Evolutionary conservation across 352 stramenopile genomes (phyloP), one percentile per base, ranked within the genome.

Genomic region (Globisporangium megalacanthum): DNA sequence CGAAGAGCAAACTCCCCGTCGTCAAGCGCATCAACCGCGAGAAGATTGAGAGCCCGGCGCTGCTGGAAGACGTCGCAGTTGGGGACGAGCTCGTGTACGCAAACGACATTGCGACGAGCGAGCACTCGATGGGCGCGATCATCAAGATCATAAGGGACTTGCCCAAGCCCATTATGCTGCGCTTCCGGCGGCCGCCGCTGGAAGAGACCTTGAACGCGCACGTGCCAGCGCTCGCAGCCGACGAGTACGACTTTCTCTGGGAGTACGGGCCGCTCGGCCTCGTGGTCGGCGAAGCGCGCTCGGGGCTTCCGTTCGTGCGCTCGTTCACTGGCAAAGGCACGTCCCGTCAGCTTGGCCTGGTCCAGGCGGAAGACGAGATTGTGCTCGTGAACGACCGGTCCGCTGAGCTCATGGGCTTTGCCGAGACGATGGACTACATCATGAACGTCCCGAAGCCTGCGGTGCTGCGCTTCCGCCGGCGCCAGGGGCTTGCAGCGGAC

Each of bases 191-290:
- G 4, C 25, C 25, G 45, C 78, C 76, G 2, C 52, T 91, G 25
- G 41, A 62, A 0, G 72, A 88, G 36, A 66, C 79, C 42, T 54
- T 83, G 46, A 58, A 79, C 17, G 78, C 73, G 11, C 65, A 80
- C 31, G 56, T 88, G 22, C 80, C 80, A 4, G 66, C 76, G 36
- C 39, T 92, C 6, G 49, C 51, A 6, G 71, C 84, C 29, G 75
- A 83, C 57, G 83, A 94, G 55, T 94, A 91, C 68, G 83, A 94
- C 49, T 91, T 94, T 61, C 54, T 91, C 39, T 94, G 83, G 83
- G 83, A 94, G 49, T 86, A 89, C 48, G 83, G 83, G 4, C 72
- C 76, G 10, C 63, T 94, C 0, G 83, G 83, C 13, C 72, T 94
- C 1, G 80, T 90, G 14, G 72, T 94, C 6, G 79, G 80, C 31